A percentile compares a stretch with the other conserved stretches of the same genome.
phyloP scores from a whole-genome alignment of 2,329 filamentous ascomycete species.

The Colletotrichum sp. region DNA sequence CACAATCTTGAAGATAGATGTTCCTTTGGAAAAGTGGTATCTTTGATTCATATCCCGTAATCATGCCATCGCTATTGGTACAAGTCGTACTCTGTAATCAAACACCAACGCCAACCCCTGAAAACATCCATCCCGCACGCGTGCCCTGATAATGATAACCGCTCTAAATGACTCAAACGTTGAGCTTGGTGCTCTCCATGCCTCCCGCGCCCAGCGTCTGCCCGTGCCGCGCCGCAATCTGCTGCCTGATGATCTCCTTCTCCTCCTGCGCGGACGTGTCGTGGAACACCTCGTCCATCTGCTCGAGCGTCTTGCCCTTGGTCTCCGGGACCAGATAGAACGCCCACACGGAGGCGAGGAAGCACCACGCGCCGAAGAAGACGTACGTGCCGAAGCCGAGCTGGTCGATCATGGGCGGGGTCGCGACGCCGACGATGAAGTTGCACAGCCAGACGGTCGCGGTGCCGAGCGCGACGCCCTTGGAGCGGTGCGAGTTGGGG shows the following conservation, averaged over 20 bases:
- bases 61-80: background rate
- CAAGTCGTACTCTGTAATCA: background rate
- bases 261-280: constrained; percentile 8
- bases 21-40: constrained; percentile 2
- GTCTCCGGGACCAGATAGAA: constrained; percentile 65
- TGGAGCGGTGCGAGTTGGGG: constrained; percentile 4
- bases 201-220: background rate
- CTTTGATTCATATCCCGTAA: background rate
- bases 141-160: background rate
- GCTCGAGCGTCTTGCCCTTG: constrained; percentile 57
- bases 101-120: background rate
- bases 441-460: constrained; percentile 63
- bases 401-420: constrained; percentile 57
- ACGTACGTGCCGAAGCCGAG: constrained; percentile 57
- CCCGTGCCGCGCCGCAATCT: background rate
- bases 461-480: constrained; percentile 32
- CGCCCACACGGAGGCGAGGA: constrained; percentile 52
- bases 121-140: background rate
- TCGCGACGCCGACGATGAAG: constrained; percentile 38
- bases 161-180: background rate
- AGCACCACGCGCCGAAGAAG: constrained; percentile 63
- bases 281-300: constrained; percentile 53
- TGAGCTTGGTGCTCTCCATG: background rate
- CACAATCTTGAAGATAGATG: background rate
- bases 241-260: constrained; percentile 12